Percentiles rank a stretch among this genome's conserved stretches.
Conservation (phyloP, 306 rosid genomes). For the Malus orientalis region DNA sequence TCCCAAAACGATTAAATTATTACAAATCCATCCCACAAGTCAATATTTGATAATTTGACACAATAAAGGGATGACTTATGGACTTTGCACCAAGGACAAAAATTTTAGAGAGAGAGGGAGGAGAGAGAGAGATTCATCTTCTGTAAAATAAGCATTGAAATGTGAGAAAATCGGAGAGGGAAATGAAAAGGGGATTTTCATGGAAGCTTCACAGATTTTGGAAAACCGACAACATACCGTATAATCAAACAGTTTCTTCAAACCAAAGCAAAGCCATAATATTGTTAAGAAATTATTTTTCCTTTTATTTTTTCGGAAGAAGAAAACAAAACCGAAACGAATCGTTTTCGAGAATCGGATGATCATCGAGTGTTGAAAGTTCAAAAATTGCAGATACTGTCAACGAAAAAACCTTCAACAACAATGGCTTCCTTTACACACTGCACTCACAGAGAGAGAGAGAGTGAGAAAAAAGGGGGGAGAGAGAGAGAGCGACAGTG, state of each 20-base stretch:
- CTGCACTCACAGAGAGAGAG: neutral
- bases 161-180: constrained; percentile 5
- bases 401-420: neutral
- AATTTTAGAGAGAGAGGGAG: neutral
- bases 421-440: constrained; percentile 25
- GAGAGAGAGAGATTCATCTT: neutral
- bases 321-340: neutral
- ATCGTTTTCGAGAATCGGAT: neutral
- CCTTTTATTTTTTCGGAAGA: neutral
- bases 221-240: constrained; percentile 19
- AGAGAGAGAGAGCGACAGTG: constrained; percentile 33
- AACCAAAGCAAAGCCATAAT: constrained; percentile 3
- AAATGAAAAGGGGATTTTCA: constrained; percentile 10
- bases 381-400: neutral
- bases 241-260: constrained; percentile 17
- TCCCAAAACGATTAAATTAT: neutral
- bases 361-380: neutral
- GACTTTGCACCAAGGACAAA: constrained; percentile 5
- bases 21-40: constrained; percentile 10
- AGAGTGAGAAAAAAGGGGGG: neutral
- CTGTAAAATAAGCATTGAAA: constrained; percentile 12
- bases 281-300: neutral
- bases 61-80: constrained; percentile 1
- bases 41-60: neutral
- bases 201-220: constrained; percentile 15